Base-by-base conservation (phyloP, 345 rosid species). In the Pistacia integerrima region DNA sequence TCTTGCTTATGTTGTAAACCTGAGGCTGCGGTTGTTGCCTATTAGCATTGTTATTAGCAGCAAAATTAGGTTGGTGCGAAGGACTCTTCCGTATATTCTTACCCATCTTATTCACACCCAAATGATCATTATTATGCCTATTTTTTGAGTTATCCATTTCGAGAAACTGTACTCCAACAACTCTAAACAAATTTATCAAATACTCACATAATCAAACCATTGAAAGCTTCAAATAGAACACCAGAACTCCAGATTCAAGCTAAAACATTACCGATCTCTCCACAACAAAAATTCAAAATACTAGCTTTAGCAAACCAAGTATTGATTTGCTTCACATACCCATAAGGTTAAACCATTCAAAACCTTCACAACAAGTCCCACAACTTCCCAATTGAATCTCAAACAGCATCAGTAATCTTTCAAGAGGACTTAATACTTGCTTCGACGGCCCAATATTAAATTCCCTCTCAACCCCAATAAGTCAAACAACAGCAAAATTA, bases 1-100 rank as follows among this genome's bases (percentile, higher is more conserved):
- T 91, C 93, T 94, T 94, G 92, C 92, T 93, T 64, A 94, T 93
- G 81, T 93, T 94, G 82, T 94, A 94, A 76, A 94, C 97, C 76
- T 93, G 97, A 62, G 90, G 90, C 85, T 90, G 98, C 73, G 97
- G 95, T 80, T 92, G 93, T 72, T 89, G 86, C 87, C 92, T 82
- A 13, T 68, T 83, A 59, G 87, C 80, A 57, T 82, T 83, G 67
- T 82, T 83, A 79, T 78, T 89, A 1, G 84, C 72, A 0, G 84
- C 68, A 56, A 90, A 88, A 78, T 73, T 89, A 0, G 93, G 90
- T 79, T 94, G 98, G 81, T 94, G 97, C 79, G 88, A 72, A 11
- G 97, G 97, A 71, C 98, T 94, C 85, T 94, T 94, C 85, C 79
- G 84, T 81, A 93, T 93, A 66, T 88, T 91, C 83, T 86, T 94